Percentiles rank a stretch among this genome's conserved stretches.
Evolutionary conservation across 2,329 filamentous ascomycete genomes (phyloP).

Genomic region (Calonectria multiphialidica): DNA sequence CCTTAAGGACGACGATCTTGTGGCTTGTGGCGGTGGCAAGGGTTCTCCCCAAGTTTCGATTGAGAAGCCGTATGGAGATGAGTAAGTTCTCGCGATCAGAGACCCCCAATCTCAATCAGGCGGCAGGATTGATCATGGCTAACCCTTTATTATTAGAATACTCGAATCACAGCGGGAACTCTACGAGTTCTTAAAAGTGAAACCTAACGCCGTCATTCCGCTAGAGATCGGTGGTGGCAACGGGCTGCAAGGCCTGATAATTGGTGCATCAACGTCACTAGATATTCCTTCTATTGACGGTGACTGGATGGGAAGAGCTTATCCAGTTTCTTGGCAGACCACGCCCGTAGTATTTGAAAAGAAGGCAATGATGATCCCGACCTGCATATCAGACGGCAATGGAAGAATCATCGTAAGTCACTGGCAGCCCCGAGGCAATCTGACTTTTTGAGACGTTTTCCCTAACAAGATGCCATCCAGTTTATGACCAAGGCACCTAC

Average conservation of each 20-base stretch:
- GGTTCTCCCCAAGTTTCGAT: constrained; percentile 69
- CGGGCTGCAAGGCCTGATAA: constrained; percentile 56
- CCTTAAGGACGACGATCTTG: constrained; percentile 57
- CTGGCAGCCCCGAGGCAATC: neutral
- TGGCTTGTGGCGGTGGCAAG: constrained; percentile 65
- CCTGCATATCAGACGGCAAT: constrained; percentile 31
- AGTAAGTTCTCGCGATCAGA: constrained; percentile 8
- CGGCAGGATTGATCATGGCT: neutral
- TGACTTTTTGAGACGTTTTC: neutral
- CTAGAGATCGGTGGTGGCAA: constrained; percentile 65
- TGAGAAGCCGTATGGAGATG: constrained; percentile 59
- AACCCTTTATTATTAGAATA: neutral
- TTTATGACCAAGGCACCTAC: constrained; percentile 35
- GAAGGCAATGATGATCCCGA: constrained; percentile 49
- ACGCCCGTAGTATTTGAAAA: constrained; percentile 46
- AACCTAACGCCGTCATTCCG: constrained; percentile 44
- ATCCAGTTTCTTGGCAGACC: constrained; percentile 43
- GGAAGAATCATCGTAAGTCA: constrained; percentile 40
- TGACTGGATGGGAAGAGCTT: constrained; percentile 53
- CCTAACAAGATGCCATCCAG: neutral
- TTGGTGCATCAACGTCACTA: constrained; percentile 51
- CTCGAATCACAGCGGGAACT: constrained; percentile 18
- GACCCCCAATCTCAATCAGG: no score
- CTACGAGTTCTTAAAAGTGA: constrained; percentile 35
- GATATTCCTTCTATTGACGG: constrained; percentile 51